Base-by-base conservation (phyloP, 78 protist species). In the Tieghemostelium lacteum region DNA sequence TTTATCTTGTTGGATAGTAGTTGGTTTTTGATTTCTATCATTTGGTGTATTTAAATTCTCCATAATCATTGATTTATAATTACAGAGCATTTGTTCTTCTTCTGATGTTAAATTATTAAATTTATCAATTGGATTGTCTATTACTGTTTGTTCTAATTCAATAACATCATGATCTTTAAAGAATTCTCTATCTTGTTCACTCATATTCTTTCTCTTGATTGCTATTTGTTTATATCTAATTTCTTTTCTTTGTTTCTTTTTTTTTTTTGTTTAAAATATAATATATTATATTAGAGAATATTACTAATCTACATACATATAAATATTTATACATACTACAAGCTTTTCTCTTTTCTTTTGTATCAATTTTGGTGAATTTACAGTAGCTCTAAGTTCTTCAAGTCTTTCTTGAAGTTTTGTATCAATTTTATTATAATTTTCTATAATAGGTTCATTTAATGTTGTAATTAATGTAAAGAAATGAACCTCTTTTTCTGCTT, bases 191-290 rank as follows among this genome's bases (percentile, higher is more conserved):
- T 83, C 80, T n/a, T 83, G 71, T 39, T 65, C 29, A 29, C 29
- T 50, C 20, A 83, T 58, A 28, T 19, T n/a, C 49, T 52, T 66
- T 83, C 91, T 83, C 55, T 83, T 83, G 7, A 62, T 67, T 29
- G 33, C 58, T 31, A 83, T 83, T 69, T 83, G 91, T 83, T 60
- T 83, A 69, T 83, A 83, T 83, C 91, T 83, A 29, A 29, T 55
- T 70, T 83, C 91, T 57, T 83, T 83, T 69, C 91, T 83, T 37
- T 66, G 45, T 83, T 83, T 83, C 91, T 83, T 33, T 19, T n/a
- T 57, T 19, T n/a, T 19, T n/a, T n/a, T n/a, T n/a, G n/a, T n/a
- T n/a, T n/a, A n/a, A n/a, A n/a, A n/a, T n/a, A n/a, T n/a, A n/a
- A n/a, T n/a, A n/a, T n/a, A n/a, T n/a, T n/a, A n/a, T n/a, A n/a